Conservation (phyloP, 2,329 filamentous ascomycete species). For the Podosphaera aphanis region DNA sequence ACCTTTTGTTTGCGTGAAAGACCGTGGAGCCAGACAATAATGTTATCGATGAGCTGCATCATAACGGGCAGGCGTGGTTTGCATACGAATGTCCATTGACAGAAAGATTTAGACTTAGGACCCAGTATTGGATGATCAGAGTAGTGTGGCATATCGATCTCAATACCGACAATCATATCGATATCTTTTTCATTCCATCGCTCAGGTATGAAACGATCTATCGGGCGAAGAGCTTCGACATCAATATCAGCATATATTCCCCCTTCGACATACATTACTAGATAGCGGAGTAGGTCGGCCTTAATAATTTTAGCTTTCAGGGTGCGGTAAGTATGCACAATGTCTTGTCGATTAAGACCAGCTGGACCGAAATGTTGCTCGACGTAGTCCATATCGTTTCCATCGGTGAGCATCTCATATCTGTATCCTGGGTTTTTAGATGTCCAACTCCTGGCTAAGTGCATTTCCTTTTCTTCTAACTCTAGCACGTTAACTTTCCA, state of each 20-base stretch:
- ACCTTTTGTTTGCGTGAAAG: slow-evolving; percentile 35
- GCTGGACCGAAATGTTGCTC: slow-evolving; percentile 41
- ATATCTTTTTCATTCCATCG: slow-evolving; percentile 39
- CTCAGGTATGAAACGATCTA: slow-evolving; percentile 36
- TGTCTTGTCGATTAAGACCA: slow-evolving; percentile 43
- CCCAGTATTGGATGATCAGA: slow-evolving; percentile 39
- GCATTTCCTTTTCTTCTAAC: slow-evolving; percentile 39
- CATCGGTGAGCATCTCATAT: slow-evolving; percentile 28
- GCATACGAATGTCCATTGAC: slow-evolving; percentile 53
- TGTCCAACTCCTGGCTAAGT: slow-evolving; percentile 39
- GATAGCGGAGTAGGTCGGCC: slow-evolving; percentile 40
- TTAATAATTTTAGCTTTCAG: slow-evolving; percentile 42
- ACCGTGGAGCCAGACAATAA: slow-evolving; percentile 39
- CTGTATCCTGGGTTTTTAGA: slow-evolving; percentile 40
- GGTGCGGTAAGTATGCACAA: slow-evolving; percentile 34
- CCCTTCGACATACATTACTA: slow-evolving; percentile 36
- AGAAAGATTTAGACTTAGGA: slow-evolving; percentile 45
- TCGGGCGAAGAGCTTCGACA: slow-evolving; percentile 28
- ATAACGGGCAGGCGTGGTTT: slow-evolving; percentile 45
- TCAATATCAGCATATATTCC: slow-evolving; percentile 36
- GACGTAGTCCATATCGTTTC: slow-evolving; percentile 42
- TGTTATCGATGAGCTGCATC: slow-evolving; percentile 43
- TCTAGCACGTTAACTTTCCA: slow-evolving; percentile 48
- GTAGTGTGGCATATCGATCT: slow-evolving; percentile 47
- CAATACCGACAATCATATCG: slow-evolving; percentile 45